A percentile compares a stretch with the other conserved stretches of the same genome.
Conservation (phyloP, 2,329 filamentous ascomycete species). For the Pyricularia grisea region DNA sequence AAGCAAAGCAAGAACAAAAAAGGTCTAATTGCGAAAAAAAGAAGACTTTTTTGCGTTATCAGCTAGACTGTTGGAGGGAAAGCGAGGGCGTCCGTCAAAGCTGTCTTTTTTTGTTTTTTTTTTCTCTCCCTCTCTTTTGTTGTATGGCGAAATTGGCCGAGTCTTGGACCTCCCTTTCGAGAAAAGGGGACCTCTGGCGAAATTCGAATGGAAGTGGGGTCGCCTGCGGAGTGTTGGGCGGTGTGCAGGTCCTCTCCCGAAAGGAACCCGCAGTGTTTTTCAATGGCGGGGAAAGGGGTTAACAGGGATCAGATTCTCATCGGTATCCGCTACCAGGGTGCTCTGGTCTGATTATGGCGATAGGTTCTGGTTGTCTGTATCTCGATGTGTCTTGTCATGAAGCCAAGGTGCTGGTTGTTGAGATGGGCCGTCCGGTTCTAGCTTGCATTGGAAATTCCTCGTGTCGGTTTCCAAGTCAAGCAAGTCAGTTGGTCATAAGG, state of each 20-base stretch:
- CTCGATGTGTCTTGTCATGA: neutral
- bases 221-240: neutral
- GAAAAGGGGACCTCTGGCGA: constrained; percentile 2
- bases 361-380: neutral
- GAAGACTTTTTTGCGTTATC: neutral
- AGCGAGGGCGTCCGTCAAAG: neutral
- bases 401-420: neutral
- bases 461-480: neutral
- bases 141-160: neutral
- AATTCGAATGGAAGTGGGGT: neutral
- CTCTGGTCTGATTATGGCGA: neutral
- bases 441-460: neutral
- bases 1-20: neutral
- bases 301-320: neutral
- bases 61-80: neutral
- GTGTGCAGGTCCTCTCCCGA: neutral
- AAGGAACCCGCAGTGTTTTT: neutral
- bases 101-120: neutral
- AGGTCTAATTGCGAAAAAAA: neutral
- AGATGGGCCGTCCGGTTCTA: neutral
- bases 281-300: constrained; percentile 1
- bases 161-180: neutral
- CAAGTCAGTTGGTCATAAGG: neutral
- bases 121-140: neutral
- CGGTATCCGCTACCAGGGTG: neutral